Conservation (phyloP, 140 eudicot genomes). For the Anethum foeniculum region DNA sequence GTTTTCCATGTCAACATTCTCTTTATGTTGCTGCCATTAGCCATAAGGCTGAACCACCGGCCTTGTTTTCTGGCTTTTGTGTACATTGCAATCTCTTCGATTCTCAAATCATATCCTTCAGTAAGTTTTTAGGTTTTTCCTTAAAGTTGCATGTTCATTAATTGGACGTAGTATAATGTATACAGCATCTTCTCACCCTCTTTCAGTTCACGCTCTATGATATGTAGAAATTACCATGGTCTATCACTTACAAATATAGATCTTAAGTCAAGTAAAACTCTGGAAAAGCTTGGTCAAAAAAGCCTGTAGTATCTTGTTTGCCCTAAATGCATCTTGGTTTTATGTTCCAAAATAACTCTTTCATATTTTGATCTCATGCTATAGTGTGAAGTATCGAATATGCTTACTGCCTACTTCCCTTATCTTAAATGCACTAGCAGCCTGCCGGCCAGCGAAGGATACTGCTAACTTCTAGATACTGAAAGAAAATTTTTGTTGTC, state of each 20-base stretch:
- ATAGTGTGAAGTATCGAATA: background rate
- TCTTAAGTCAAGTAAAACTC: background rate
- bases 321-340: background rate
- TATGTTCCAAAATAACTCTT: background rate
- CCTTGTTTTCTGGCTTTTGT: conserved; percentile 89
- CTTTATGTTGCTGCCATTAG: conserved; percentile 88
- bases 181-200: background rate
- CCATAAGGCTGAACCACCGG: conserved; percentile 77
- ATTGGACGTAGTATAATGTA: background rate
- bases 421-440: background rate
- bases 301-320: background rate
- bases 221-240: background rate
- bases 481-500: background rate
- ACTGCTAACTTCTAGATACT: background rate
- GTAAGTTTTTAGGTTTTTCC: conserved; percentile 30
- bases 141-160: background rate
- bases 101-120: conserved; percentile 96
- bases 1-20: conserved; percentile 84
- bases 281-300: background rate
- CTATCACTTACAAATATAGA: background rate
- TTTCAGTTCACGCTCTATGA: background rate
- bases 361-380: background rate
- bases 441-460: background rate
- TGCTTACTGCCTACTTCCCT: background rate
- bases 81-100: conserved; percentile 72